A percentile compares a stretch with the other conserved stretches of the same genome.
Evolutionary conservation across 2,329 filamentous ascomycete genomes (phyloP).

Genomic region (Huntiella abstrusa): DNA sequence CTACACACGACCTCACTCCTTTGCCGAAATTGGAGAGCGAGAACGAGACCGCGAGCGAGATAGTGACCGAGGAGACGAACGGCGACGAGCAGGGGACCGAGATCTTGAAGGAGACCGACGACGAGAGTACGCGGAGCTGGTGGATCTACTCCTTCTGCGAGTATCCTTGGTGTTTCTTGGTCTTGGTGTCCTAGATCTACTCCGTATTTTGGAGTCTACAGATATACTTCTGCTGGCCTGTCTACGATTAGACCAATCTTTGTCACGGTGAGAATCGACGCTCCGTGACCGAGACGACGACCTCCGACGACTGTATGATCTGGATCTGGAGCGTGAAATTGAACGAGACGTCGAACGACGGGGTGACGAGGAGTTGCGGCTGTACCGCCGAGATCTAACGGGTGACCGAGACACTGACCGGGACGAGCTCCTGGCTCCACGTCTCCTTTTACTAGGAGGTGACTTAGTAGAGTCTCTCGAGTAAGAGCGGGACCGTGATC

Average conservation of each 20-base stretch:
- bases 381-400: not conserved
- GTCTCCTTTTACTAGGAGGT: slow-evolving; percentile 9
- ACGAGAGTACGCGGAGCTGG: not conserved
- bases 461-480: slow-evolving; percentile 11
- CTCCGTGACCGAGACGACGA: too few relatives aligned
- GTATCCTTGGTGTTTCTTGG: too few relatives aligned
- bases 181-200: too few relatives aligned
- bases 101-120: not conserved
- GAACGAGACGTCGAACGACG: too few relatives aligned
- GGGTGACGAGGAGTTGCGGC: slow-evolving; percentile 2
- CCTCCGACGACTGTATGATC: too few relatives aligned
- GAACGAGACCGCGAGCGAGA: slow-evolving; percentile 8
- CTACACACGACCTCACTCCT: too few relatives aligned
- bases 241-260: too few relatives aligned
- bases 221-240: too few relatives aligned
- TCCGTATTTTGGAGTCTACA: too few relatives aligned
- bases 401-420: not conserved
- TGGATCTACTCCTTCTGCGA: too few relatives aligned
- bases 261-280: too few relatives aligned
- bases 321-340: too few relatives aligned
- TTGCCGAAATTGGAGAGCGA: not conserved
- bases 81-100: not conserved
- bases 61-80: slow-evolving; percentile 1
- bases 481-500: slow-evolving; percentile 14
- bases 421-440: slow-evolving; percentile 6